Percentiles rank a stretch among this genome's conserved stretches.
These are phyloP conservation scores for Blumeriella jaapii DNA, from an alignment of 2,329 filamentous ascomycete genomes.

Conservation along the genomic window DNA sequence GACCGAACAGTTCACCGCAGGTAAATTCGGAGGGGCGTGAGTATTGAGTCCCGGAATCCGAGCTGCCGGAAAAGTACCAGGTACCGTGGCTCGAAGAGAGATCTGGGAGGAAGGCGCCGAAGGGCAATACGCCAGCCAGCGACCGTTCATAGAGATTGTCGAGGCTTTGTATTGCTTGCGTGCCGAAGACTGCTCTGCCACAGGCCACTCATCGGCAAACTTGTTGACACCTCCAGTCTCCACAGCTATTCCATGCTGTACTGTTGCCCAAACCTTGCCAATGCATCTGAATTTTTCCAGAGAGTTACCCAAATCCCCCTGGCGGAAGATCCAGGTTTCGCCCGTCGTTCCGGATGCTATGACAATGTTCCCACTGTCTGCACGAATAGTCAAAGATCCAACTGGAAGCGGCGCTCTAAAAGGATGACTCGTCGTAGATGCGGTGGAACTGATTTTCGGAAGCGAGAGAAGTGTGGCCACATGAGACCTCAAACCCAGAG, in stretches of 20 bases:
- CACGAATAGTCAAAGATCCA: constrained; percentile 63
- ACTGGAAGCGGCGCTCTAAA: constrained; percentile 58
- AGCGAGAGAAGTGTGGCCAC: constrained; percentile 65
- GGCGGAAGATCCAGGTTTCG: constrained; percentile 70
- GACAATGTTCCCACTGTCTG: constrained; percentile 58
- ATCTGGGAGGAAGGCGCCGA: constrained; percentile 58
- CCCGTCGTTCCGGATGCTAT: constrained; percentile 74
- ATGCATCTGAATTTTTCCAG: constrained; percentile 41
- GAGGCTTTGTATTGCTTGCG: constrained; percentile 41
- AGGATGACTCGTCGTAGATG: constrained; percentile 46
- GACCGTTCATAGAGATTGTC: constrained; percentile 56
- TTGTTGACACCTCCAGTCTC: constrained; percentile 15
- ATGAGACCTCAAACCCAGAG: constrained; percentile 60
- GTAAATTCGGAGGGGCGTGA: constrained; percentile 57
- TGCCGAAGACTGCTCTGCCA: constrained; percentile 29
- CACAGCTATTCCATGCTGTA: constrained; percentile 49
- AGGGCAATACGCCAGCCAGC: constrained; percentile 70
- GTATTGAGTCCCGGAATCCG: constrained; percentile 45
- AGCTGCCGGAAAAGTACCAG: constrained; percentile 40
- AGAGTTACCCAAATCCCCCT: constrained; percentile 33
- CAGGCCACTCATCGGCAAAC: constrained; percentile 27
- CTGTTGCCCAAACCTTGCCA: constrained; percentile 84
- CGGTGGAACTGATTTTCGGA: constrained; percentile 47
- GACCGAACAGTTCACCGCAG: constrained; percentile 52
- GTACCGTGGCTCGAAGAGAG: constrained; percentile 54